Evolutionary conservation across 208 protist genomes (phyloP), one percentile per base, ranked within the genome.

Genomic region (Vickermania ingenoplastis): DNA sequence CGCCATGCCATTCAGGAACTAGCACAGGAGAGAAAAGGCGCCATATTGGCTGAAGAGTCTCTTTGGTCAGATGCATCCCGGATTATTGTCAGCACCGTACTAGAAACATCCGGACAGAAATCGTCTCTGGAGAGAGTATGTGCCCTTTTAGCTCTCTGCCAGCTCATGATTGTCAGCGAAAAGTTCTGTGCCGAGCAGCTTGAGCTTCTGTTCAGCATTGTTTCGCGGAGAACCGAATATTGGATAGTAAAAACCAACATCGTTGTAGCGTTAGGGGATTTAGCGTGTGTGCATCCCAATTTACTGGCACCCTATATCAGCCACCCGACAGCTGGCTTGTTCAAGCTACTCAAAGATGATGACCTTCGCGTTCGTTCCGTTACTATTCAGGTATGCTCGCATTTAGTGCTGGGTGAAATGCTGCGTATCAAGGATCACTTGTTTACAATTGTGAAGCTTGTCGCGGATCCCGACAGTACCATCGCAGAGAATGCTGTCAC

Each of bases 311-410:
- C 89, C 29, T 95, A 89, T 60, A 61, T 95, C 3, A 83, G 75
- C 23, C 68, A 82, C 4, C 72, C 82, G 3, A 82, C 80, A 29
- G 76, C 80, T 1, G 89, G 89, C 25, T 88, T 95, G 57, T 91
- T 92, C 59, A 85, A 82, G 59, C 72, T 95, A 31, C 77, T 95
- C 21, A 78, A 74, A 41, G 85, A 95, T 66, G 76, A 86, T 65
- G 89, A 95, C 63, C 69, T 86, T 21, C 77, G 89, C 11, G 89
- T 95, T 59, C 77, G 89, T 25, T 84, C 89, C 2, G 83, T 92
- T 59, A 92, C 89, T 13, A 90, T 95, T 69, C 89, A 95, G 67
- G 85, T 95, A 28, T 95, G 89, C 71, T 92, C 89, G 4, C 89
- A 95, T 57, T 69, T 95, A 3, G 85, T 95, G 51, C 74, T 95